These are phyloP conservation scores for Salix suchowensis DNA, from an alignment of 345 rosid genomes.

Conservation along the genomic window DNA sequence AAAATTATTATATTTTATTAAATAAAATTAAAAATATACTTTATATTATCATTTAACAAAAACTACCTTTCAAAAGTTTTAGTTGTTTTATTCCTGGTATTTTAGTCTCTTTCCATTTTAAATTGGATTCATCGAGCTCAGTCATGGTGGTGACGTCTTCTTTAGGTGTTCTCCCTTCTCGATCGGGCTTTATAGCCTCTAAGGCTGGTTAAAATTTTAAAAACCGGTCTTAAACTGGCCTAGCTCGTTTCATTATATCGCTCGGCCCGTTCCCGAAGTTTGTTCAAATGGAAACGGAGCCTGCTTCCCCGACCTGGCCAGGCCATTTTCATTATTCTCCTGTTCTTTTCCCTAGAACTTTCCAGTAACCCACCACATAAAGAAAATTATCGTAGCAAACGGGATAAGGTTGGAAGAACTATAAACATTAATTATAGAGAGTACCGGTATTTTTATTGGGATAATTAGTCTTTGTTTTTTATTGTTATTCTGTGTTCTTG, in stretches of 20 bases:
- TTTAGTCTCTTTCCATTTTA: neutral
- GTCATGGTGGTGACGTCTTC: neutral
- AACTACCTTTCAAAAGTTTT: conserved; percentile 60
- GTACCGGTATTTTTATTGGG: too few relatives aligned
- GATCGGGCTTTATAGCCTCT: neutral
- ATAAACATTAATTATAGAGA: too few relatives aligned
- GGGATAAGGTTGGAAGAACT: too few relatives aligned
- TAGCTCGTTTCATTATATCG: neutral
- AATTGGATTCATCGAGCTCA: conserved; percentile 4
- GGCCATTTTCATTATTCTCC: neutral
- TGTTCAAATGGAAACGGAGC: neutral
- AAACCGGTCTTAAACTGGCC: neutral
- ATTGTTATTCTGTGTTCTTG: too few relatives aligned
- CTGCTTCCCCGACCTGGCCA: neutral
- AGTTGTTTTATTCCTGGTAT: neutral
- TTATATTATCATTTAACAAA: too few relatives aligned
- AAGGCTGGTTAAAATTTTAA: neutral
- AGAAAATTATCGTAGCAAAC: too few relatives aligned
- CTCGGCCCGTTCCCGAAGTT: neutral
- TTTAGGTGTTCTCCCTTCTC: neutral
- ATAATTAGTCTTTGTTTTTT: too few relatives aligned
- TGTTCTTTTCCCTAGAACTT: too few relatives aligned
- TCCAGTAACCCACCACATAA: too few relatives aligned
- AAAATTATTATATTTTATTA: too few relatives aligned
- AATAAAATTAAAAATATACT: too few relatives aligned